Percentiles rank a stretch among this genome's conserved stretches.
phyloP scores from a whole-genome alignment of 108 stramenopile species.

The Aurantiochytrium sp. region DNA sequence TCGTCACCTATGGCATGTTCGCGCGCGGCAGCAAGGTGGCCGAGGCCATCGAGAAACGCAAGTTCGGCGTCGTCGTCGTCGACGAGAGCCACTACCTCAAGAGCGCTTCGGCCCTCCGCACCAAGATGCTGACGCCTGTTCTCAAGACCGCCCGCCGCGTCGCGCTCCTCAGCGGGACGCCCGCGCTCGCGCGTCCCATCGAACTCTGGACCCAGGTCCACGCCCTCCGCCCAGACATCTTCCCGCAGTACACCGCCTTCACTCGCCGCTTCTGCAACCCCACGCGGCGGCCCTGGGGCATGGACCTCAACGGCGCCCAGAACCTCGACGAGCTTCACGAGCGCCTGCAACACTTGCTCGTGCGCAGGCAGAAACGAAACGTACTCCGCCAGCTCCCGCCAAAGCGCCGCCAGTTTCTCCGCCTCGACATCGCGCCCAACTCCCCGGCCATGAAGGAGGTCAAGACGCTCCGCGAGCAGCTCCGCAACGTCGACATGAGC shows the following conservation, averaged over 20 bases:
- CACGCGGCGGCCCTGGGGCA: constrained; percentile 59
- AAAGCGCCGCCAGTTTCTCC: constrained; percentile 71
- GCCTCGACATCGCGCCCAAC: constrained; percentile 39
- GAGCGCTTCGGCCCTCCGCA: constrained; percentile 75
- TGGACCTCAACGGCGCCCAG: constrained; percentile 64
- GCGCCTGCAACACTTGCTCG: constrained; percentile 84
- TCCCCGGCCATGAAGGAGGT: constrained; percentile 52
- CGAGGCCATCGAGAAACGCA: constrained; percentile 36
- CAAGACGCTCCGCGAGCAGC: constrained; percentile 46
- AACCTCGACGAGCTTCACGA: constrained; percentile 81
- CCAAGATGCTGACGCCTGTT: constrained; percentile 69
- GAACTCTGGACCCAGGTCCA: constrained; percentile 89
- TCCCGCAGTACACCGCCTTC: constrained; percentile 59
- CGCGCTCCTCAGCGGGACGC: constrained; percentile 87
- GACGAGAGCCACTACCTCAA: constrained; percentile 95
- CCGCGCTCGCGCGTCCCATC: constrained; percentile 81
- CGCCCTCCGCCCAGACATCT: constrained; percentile 60
- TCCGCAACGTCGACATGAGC: constrained; percentile 44
- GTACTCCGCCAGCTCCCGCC: constrained; percentile 82
- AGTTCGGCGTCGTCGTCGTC: constrained; percentile 79
- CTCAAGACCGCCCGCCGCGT: constrained; percentile 68
- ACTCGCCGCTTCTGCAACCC: constrained; percentile 75
- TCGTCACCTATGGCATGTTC: constrained; percentile 67
- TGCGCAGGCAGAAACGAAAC: constrained; percentile 83
- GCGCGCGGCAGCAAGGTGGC: constrained; percentile 55